Conservation (phyloP, 495 filamentous ascomycete species). For the Podospora sp. region DNA sequence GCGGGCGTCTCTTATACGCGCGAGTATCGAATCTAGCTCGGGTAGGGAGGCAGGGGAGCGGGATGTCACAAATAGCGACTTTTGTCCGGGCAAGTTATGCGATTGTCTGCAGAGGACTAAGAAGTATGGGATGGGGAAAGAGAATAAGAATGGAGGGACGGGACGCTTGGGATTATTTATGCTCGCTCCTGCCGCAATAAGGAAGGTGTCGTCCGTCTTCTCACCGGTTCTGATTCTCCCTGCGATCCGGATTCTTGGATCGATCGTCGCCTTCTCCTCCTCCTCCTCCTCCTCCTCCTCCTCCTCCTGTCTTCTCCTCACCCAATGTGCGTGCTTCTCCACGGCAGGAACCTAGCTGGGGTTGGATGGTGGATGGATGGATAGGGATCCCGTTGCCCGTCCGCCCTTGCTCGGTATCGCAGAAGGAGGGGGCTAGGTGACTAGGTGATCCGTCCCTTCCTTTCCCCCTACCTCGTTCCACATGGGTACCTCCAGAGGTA, state of each 20-base stretch:
- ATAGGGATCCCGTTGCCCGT: neutral
- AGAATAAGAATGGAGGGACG: neutral
- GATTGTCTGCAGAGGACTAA: neutral
- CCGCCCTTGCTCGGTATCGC: neutral
- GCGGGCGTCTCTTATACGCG: conserved; percentile 2
- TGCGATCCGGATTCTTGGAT: neutral
- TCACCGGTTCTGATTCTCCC: neutral
- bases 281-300: neutral
- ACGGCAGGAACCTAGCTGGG: neutral
- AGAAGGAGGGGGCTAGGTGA: neutral
- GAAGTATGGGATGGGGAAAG: neutral
- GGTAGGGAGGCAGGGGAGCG: neutral
- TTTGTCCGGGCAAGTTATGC: neutral
- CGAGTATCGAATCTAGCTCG: neutral
- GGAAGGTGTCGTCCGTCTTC: neutral
- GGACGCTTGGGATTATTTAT: neutral
- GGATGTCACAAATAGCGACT: neutral
- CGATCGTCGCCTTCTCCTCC: neutral
- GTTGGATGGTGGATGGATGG: neutral
- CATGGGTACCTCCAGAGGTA: neutral
- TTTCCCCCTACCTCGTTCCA: neutral
- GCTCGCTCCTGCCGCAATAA: neutral
- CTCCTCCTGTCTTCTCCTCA: neutral
- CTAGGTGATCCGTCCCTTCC: neutral
- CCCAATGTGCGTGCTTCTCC: neutral